Evolutionary conservation across 2,329 filamentous ascomycete species (phyloP).

Genomic region (Teratosphaeria viscida): DNA sequence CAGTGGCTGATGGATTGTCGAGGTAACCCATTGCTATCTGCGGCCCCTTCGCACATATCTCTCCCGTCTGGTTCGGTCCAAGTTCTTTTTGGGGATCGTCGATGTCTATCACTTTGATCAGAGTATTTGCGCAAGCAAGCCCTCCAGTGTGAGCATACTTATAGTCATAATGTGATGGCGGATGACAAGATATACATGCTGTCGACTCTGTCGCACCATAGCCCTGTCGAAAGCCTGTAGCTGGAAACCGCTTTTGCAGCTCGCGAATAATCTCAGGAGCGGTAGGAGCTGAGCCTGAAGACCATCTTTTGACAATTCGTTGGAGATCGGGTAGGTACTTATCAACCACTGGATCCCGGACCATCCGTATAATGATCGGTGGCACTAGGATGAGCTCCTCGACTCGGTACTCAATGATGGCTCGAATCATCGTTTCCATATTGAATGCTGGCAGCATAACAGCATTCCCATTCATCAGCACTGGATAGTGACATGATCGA

Average conservation of each 20-base stretch:
- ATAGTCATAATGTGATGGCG: slow-evolving; percentile 46
- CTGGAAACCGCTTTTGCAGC: slow-evolving; percentile 45
- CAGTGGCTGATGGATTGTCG: slow-evolving; percentile 23
- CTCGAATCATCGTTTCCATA: slow-evolving; percentile 45
- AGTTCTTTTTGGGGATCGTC: slow-evolving; percentile 38
- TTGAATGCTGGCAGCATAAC: slow-evolving; percentile 53
- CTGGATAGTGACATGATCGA: slow-evolving; percentile 50
- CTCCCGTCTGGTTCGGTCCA: slow-evolving; percentile 40
- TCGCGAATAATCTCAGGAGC: slow-evolving; percentile 46
- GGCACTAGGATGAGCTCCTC: slow-evolving; percentile 48
- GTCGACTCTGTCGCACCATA: slow-evolving; percentile 62
- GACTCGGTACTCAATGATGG: slow-evolving; percentile 41
- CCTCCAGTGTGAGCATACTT: slow-evolving; percentile 47
- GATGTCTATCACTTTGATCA: slow-evolving; percentile 48
- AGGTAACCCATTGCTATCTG: slow-evolving; percentile 31
- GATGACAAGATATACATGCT: slow-evolving; percentile 52
- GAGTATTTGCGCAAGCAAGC: slow-evolving; percentile 46
- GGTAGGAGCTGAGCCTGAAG: slow-evolving; percentile 50
- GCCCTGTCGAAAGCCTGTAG: slow-evolving; percentile 52
- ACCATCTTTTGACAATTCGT: slow-evolving; percentile 40
- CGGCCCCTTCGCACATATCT: slow-evolving; percentile 29
- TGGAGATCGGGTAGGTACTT: slow-evolving; percentile 44
- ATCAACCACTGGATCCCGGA: slow-evolving; percentile 44
- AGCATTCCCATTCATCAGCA: slow-evolving; percentile 52
- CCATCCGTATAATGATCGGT: slow-evolving; percentile 49